A percentile compares a stretch with the other conserved stretches of the same genome.
Conservation (phyloP, 805 yeast species). For the Nakazawaea ambrosiae region DNA sequence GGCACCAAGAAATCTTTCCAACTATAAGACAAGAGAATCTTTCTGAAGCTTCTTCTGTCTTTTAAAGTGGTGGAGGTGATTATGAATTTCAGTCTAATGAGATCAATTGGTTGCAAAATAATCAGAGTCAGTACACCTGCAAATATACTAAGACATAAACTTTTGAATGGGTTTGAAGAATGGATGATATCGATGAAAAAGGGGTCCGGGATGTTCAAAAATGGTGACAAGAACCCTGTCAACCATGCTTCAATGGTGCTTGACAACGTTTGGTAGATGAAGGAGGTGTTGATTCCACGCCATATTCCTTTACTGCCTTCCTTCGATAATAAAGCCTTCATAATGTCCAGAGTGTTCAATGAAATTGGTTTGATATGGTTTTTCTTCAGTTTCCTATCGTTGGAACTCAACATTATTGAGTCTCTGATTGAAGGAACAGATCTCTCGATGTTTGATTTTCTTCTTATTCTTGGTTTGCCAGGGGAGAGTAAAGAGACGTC, state of each 20-base stretch:
- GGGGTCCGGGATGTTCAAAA: slow-evolving; percentile 82
- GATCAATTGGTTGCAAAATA: slow-evolving; percentile 70
- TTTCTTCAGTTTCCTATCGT: slow-evolving; percentile 5
- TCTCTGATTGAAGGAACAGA: slow-evolving; percentile 13
- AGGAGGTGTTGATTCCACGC: slow-evolving; percentile 73
- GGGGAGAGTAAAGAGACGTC: slow-evolving; percentile 10
- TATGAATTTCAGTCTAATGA: slow-evolving; percentile 72
- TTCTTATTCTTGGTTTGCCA: slow-evolving; percentile 9
- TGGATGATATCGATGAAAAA: slow-evolving; percentile 75
- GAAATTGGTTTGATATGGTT: slow-evolving; percentile 47
- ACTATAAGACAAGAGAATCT: slow-evolving; percentile 48
- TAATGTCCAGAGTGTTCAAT: slow-evolving; percentile 58
- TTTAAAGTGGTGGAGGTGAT: slow-evolving; percentile 51
- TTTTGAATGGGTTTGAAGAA: slow-evolving; percentile 65
- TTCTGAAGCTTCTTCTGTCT: slow-evolving; percentile 61
- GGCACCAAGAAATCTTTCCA: slow-evolving; percentile 44
- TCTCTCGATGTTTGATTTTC: slow-evolving; percentile 24
- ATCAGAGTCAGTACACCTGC: slow-evolving; percentile 72
- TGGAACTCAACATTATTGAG: neutral
- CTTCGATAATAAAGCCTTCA: slow-evolving; percentile 54
- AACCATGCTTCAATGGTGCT: slow-evolving; percentile 87
- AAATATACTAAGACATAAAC: slow-evolving; percentile 59
- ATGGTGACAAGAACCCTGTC: slow-evolving; percentile 79
- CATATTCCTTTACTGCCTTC: slow-evolving; percentile 70
- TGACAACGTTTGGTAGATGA: slow-evolving; percentile 66